Base-by-base conservation (phyloP, 2,329 filamentous ascomycete species). In the Zymoseptoria passerinii region DNA sequence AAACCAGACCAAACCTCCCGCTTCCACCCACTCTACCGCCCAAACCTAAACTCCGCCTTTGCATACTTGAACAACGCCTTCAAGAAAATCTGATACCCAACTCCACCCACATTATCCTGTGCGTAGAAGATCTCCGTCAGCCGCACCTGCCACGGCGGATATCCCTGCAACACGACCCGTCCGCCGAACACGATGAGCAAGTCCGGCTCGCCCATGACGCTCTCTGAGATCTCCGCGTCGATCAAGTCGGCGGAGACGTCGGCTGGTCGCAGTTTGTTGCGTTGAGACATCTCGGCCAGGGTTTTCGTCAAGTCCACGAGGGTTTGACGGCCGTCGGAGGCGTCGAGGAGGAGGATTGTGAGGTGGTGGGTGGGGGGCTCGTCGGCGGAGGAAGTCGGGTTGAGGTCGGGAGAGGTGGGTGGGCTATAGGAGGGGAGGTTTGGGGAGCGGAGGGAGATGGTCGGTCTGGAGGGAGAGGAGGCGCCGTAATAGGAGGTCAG, bases 271-370 rank as follows among this genome's bases (percentile, higher is more conserved):
- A 99, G 81, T 74, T 96, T 96, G 59, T 85, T 85, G 66, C 87
- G 85, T 73, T 97, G 94, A 6, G 90, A 89, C 94, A 99, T 97
- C 70, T 96, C 90, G 5, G 92, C 84, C 20, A 99, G 80, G 0
- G 95, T 97, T 70, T 92, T 90, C 49, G 94, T 99, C 51, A 99
- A 81, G 73, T 99, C 94, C 48, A 99, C 92, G 62, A 99, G 83
- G 3, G 92, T 96, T 69, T 95, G 90, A 56, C 92, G 85, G 53
- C 94, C 92, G 67, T 99, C 94, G 57, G 92, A 88, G 44, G 85
- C 84, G 13, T 90, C 95, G 54, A 99, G 83, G 48, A 99, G 83
- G 58, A 96, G 83, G 18, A 97, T 74, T 3, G 80, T 82, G 18
- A 87, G 73, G 60, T 80, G 75, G 23, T 72, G 74, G 29, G 61